Evolutionary conservation across 768 basidiomycete species (phyloP).

Genomic region (Rhizopogon sp.): DNA sequence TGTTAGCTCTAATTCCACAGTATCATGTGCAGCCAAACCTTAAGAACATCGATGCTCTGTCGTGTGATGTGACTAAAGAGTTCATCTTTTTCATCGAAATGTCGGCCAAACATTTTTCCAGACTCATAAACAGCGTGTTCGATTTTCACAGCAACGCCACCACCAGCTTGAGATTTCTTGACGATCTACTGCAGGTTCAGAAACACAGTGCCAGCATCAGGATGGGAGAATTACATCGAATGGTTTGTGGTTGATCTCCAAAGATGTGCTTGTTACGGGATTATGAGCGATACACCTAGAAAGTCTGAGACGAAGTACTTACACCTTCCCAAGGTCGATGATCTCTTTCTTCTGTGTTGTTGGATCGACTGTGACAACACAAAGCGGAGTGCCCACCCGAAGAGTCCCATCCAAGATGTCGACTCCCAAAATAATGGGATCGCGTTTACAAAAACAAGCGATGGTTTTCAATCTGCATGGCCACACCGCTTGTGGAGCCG

Average conservation of each 20-base stretch:
- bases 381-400: conserved; percentile 89
- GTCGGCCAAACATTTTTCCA: conserved; percentile 92
- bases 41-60: conserved; percentile 92
- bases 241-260: conserved; percentile 96
- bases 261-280: conserved; percentile 60
- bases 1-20: conserved; percentile 6
- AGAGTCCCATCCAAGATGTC: conserved; percentile 93
- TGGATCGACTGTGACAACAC: conserved; percentile 91
- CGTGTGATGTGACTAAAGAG: conserved; percentile 86
- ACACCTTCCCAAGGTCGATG: conserved; percentile 93
- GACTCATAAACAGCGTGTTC: conserved; percentile 96
- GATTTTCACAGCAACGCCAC: conserved; percentile 96
- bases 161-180: conserved; percentile 93
- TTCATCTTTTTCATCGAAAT: conserved; percentile 96
- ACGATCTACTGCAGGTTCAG: conserved; percentile 49
- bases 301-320: conserved; percentile 23
- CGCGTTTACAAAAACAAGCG: conserved; percentile 93
- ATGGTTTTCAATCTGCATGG: conserved; percentile 91
- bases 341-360: conserved; percentile 86
- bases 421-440: conserved; percentile 95
- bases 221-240: conserved; percentile 51
- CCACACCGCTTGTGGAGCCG: conserved; percentile 95
- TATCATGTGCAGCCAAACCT: conserved; percentile 43
- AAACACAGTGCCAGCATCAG: background rate
- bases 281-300: conserved; percentile 4